These are phyloP conservation scores for Naganishia kalamii DNA, from an alignment of 768 basidiomycete genomes.

Conservation along the genomic window DNA sequence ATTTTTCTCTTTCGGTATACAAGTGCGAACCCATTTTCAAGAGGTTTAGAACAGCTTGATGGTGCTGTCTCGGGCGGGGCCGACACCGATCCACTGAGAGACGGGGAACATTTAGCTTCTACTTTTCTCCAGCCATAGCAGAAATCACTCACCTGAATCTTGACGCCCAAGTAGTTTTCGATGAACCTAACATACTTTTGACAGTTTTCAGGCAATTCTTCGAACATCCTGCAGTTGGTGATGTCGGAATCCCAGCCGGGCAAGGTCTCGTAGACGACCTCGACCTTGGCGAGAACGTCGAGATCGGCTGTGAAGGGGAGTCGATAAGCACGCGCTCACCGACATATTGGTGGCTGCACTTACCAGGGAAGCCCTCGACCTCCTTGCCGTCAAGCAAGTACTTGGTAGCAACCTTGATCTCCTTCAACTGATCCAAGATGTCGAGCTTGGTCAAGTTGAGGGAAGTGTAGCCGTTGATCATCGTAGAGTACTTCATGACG, in stretches of 20 bases:
- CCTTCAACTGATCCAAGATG: constrained; percentile 70
- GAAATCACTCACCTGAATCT: constrained; percentile 48
- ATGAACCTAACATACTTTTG: constrained; percentile 80
- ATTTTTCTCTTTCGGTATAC: background rate
- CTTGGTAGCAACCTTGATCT: constrained; percentile 80
- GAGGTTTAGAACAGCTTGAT: constrained; percentile 35
- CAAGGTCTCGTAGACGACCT: constrained; percentile 80
- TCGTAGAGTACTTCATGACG: constrained; percentile 80
- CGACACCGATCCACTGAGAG: constrained; percentile 81
- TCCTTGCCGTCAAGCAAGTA: constrained; percentile 73
- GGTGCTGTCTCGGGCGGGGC: constrained; percentile 80
- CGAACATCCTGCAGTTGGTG: constrained; percentile 57
- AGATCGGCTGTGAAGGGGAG: constrained; percentile 61
- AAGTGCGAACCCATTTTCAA: background rate
- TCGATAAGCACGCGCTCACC: constrained; percentile 7
- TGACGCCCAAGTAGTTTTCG: constrained; percentile 64
- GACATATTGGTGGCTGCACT: constrained; percentile 31
- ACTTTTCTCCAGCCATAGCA: background rate
- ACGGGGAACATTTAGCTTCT: background rate
- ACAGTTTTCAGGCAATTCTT: constrained; percentile 75
- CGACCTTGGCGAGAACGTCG: constrained; percentile 66
- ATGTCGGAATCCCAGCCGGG: constrained; percentile 88
- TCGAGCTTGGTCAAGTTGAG: constrained; percentile 97
- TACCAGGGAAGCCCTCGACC: constrained; percentile 79
- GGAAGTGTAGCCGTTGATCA: constrained; percentile 91